Evolutionary conservation across 768 basidiomycete genomes (phyloP).

Genomic region (Suillus subluteus): DNA sequence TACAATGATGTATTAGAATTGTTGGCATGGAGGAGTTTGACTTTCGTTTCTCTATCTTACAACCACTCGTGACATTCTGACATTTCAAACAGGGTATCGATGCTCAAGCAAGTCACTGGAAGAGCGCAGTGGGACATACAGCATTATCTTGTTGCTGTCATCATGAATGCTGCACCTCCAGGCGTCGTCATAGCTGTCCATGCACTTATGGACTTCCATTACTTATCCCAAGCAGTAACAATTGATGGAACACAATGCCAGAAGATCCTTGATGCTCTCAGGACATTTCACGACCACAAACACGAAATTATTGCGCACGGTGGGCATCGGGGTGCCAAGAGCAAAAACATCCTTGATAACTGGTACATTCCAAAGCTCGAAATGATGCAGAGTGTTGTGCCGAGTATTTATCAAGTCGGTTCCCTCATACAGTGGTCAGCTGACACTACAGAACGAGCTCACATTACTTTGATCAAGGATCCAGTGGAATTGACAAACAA

Average conservation of each 20-base stretch:
- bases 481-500: slow-evolving; percentile 32
- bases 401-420: slow-evolving; percentile 33
- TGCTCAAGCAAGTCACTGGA: no score
- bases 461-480: slow-evolving; percentile 38
- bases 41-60: no score
- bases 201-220: no score
- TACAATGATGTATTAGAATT: no score
- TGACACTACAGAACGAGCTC: slow-evolving; percentile 38
- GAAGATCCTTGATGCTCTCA: slow-evolving; percentile 26
- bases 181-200: no score
- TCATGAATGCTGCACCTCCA: no score
- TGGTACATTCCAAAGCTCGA: slow-evolving; percentile 49
- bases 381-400: slow-evolving; percentile 37
- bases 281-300: slow-evolving; percentile 40
- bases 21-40: no score
- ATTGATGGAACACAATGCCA: slow-evolving; percentile 26
- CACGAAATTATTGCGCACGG: slow-evolving; percentile 36
- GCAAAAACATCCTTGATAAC: slow-evolving; percentile 29
- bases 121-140: no score
- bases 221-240: slow-evolving; percentile 21
- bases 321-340: slow-evolving; percentile 28
- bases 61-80: no score
- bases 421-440: slow-evolving; percentile 39
- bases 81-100: no score
- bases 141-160: no score